phyloP scores from a whole-genome alignment of 257 asterid genomes.

The Solanum tarapatanum region DNA sequence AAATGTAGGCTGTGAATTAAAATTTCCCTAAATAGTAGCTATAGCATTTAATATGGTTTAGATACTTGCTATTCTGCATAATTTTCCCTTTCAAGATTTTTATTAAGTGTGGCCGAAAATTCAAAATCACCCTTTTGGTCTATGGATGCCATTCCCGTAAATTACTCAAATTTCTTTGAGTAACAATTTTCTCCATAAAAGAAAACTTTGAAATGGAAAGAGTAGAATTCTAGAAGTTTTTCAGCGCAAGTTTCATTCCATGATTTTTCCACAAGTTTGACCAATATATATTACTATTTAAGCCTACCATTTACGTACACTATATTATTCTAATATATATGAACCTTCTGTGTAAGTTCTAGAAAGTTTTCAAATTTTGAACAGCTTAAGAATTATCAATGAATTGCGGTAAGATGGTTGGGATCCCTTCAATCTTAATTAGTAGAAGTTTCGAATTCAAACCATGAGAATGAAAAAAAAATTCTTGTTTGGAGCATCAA shows the following conservation, averaged over 20 bases:
- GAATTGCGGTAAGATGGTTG: fast-evolving
- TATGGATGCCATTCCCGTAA: background rate
- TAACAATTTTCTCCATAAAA: background rate
- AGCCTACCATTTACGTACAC: background rate
- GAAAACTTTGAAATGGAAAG: background rate
- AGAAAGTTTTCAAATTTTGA: background rate
- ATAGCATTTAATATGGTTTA: background rate
- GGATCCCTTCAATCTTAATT: background rate
- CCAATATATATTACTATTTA: background rate
- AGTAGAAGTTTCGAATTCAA: background rate
- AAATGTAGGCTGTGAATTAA: background rate
- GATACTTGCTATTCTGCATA: background rate
- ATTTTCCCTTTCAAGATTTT: background rate
- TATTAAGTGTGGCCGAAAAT: background rate
- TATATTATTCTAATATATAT: background rate
- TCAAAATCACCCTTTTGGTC: background rate
- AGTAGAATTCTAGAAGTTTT: background rate
- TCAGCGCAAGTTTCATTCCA: background rate
- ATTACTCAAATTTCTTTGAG: background rate
- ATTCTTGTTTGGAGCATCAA: fast-evolving
- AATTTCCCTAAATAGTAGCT: background rate
- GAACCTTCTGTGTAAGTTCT: background rate
- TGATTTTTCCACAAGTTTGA: background rate
- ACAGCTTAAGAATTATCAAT: background rate
- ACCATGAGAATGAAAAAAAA: background rate